Conservation (phyloP, 352 stramenopile genomes). For the Pythium scleroteichum region DNA sequence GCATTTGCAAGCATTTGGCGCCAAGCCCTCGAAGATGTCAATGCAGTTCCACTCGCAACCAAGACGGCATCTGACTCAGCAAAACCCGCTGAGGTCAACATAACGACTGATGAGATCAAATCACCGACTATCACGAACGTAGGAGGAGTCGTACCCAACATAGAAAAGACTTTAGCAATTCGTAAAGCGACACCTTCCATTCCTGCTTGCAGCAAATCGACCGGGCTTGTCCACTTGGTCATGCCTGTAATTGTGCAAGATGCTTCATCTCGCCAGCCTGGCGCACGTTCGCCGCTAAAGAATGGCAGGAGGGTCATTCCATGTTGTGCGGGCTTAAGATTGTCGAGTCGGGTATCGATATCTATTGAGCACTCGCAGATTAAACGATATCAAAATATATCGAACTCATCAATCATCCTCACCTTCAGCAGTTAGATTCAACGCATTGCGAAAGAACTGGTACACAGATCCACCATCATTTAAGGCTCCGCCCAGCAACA, state of each 20-base stretch:
- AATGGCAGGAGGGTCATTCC: constrained; percentile 91
- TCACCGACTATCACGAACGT: neutral
- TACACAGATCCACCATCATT: constrained; percentile 96
- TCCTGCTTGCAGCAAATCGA: constrained; percentile 88
- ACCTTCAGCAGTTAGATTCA: constrained; percentile 61
- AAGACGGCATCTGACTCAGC: constrained; percentile 54
- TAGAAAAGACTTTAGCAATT: constrained; percentile 80
- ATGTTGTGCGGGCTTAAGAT: constrained; percentile 50
- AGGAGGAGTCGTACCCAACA: constrained; percentile 53
- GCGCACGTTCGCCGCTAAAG: constrained; percentile 91
- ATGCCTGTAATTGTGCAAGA: constrained; percentile 91
- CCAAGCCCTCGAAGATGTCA: constrained; percentile 80
- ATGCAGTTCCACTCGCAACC: constrained; percentile 79
- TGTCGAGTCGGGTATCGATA: constrained; percentile 41
- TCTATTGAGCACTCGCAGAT: constrained; percentile 26
- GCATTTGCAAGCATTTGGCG: constrained; percentile 87
- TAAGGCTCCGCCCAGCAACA: constrained; percentile 94
- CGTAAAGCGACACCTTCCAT: constrained; percentile 92
- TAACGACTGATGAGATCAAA: neutral
- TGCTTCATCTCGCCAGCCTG: constrained; percentile 90
- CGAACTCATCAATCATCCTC: neutral
- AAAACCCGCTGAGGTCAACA: constrained; percentile 23
- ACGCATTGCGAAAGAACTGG: constrained; percentile 86
- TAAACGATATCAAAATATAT: neutral
- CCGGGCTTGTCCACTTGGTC: constrained; percentile 87